Evolutionary conservation across 495 filamentous ascomycete species (phyloP).

Genomic region (Entonaema liquescens): DNA sequence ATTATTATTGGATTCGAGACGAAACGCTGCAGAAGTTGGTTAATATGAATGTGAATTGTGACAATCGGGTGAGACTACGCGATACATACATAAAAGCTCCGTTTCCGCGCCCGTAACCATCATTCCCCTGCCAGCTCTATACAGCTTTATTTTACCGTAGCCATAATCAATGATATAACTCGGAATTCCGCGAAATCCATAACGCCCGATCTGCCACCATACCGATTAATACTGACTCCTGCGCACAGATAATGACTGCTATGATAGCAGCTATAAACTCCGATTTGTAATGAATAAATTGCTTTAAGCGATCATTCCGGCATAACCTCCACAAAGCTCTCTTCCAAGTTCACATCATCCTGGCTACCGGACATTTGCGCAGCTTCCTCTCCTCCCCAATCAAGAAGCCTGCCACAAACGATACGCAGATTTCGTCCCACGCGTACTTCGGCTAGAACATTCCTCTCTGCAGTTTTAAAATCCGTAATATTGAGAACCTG

Average conservation of each 20-base stretch:
- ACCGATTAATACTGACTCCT: background rate
- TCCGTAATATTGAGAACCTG: conserved; percentile 43
- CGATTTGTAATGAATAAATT: background rate
- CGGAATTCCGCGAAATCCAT: background rate
- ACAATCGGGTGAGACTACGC: background rate
- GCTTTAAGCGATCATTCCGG: background rate
- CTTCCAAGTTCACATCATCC: conserved; percentile 9
- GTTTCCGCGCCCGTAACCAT: background rate
- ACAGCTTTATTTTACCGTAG: background rate
- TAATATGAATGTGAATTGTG: background rate
- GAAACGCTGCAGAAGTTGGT: background rate
- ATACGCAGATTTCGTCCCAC: conserved; percentile 27
- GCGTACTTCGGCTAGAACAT: conserved; percentile 39
- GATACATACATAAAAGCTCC: background rate
- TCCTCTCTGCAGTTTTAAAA: conserved; percentile 46
- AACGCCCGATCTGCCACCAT: background rate
- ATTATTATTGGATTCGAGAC: background rate
- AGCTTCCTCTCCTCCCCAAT: conserved; percentile 22
- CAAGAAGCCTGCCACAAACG: conserved; percentile 32
- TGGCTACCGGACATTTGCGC: conserved; percentile 1
- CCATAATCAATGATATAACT: background rate
- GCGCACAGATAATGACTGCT: background rate
- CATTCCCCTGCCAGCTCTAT: background rate
- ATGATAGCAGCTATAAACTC: background rate
- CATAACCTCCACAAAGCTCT: conserved; percentile 7